phyloP scores from a whole-genome alignment of 2,329 filamentous ascomycete species.

The Ceratocystis cacaofunesta region DNA sequence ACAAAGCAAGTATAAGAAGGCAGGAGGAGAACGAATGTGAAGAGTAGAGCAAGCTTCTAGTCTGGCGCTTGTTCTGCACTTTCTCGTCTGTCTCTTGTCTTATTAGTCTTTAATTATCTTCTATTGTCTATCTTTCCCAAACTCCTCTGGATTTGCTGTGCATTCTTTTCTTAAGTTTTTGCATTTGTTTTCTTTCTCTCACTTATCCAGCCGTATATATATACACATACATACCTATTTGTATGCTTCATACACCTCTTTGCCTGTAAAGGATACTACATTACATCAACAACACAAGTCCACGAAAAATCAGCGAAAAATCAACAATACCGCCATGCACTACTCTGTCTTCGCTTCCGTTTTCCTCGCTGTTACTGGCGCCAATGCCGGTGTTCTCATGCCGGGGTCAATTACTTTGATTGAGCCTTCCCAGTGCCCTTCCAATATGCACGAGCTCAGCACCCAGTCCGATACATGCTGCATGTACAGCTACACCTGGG shows the following conservation, averaged over 20 bases:
- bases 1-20: background rate
- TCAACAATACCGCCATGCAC: background rate
- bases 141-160: no score
- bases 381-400: background rate
- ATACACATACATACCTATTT: no score
- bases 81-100: background rate
- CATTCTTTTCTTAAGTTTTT: no score
- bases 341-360: constrained; percentile 4
- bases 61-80: background rate
- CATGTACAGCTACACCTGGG: background rate
- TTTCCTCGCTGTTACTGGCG: background rate
- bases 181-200: no score
- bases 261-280: no score
- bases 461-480: background rate
- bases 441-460: background rate
- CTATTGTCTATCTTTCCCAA: no score
- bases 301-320: background rate
- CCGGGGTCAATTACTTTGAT: background rate
- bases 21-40: background rate
- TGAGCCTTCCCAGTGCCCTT: background rate
- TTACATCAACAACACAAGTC: no score
- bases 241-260: no score
- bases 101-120: background rate
- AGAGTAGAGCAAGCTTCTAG: background rate
- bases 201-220: no score